Percentiles rank a stretch among this genome's conserved stretches.
Conservation (phyloP, 225 moss, liverwort and hornwort genomes). For the Bryum argenteum region DNA sequence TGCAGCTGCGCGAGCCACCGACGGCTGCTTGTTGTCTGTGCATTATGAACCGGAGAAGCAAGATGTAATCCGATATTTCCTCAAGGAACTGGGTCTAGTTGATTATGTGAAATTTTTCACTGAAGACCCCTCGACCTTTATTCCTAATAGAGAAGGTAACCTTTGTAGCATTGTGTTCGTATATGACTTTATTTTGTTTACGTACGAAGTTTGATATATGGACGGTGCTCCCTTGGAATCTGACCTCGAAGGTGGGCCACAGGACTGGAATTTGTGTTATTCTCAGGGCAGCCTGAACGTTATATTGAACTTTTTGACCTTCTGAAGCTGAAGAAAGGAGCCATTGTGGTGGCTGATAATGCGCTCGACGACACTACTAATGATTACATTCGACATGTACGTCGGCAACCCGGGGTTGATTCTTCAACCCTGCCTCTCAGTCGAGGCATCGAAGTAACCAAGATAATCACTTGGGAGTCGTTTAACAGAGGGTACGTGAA, state of each 20-base stretch:
- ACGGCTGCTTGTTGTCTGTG: constrained; percentile 56
- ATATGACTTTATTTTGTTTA: not conserved
- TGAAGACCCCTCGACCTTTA: constrained; percentile 59
- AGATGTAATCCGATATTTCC: constrained; percentile 51
- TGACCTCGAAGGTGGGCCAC: constrained; percentile 32
- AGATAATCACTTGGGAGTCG: constrained; percentile 70
- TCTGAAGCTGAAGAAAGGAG: constrained; percentile 74
- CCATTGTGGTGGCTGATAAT: constrained; percentile 78
- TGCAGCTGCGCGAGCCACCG: constrained; percentile 69
- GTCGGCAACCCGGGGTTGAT: constrained; percentile 80
- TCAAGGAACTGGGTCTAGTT: constrained; percentile 53
- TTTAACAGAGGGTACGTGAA: constrained; percentile 65
- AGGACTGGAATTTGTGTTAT: constrained; percentile 67
- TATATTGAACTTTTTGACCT: constrained; percentile 81
- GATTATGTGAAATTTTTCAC: constrained; percentile 64
- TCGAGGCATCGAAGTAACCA: constrained; percentile 81
- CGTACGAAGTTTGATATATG: constrained; percentile 1
- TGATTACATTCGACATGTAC: constrained; percentile 82
- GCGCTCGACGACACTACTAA: constrained; percentile 75
- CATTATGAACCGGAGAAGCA: constrained; percentile 67
- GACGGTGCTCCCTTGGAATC: constrained; percentile 20
- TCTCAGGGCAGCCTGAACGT: constrained; percentile 65
- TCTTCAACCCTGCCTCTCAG: constrained; percentile 76
- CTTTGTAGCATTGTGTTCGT: not conserved
- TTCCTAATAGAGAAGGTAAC: constrained; percentile 63